Conservation (phyloP, 257 asterid genomes). For the Nicotiana attenuata region DNA sequence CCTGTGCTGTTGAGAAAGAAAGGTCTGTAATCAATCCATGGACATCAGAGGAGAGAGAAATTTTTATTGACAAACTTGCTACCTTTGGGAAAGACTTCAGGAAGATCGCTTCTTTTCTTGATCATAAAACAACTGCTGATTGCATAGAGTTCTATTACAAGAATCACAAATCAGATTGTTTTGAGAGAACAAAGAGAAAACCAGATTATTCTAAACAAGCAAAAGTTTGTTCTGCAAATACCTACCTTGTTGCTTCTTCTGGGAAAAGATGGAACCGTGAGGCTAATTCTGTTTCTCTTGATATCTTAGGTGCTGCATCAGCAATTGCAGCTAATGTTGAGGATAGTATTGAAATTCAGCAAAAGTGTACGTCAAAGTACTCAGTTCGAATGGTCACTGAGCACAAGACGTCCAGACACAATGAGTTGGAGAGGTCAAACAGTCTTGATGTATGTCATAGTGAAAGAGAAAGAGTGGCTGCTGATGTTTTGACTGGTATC, state of each 20-base stretch:
- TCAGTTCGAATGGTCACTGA: conserved; percentile 36
- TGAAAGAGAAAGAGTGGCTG: conserved; percentile 83
- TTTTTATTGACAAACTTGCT: conserved; percentile 72
- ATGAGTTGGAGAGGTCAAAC: conserved; percentile 39
- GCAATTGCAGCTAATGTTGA: conserved; percentile 56
- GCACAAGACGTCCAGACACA: conserved; percentile 34
- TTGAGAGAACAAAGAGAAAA: conserved; percentile 62
- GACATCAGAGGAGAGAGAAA: conserved; percentile 68
- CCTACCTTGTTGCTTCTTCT: conserved; percentile 69
- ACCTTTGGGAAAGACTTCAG: conserved; percentile 71
- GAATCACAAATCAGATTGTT: conserved; percentile 82
- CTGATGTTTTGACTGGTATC: conserved; percentile 94
- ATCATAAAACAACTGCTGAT: conserved; percentile 77
- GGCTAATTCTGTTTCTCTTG: conserved; percentile 71
- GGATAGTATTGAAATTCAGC: conserved; percentile 41
- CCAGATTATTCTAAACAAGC: conserved; percentile 46
- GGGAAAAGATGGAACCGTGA: conserved; percentile 83
- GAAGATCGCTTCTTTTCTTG: conserved; percentile 74
- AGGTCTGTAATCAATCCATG: conserved; percentile 69
- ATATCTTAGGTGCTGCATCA: conserved; percentile 78
- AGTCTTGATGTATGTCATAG: conserved; percentile 47
- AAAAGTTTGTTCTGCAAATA: conserved; percentile 45
- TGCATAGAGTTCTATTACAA: conserved; percentile 94
- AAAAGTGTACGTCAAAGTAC: conserved; percentile 38
- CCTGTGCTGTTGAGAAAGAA: conserved; percentile 69